phyloP scores from a whole-genome alignment of 306 rosid genomes.

The Medicago ruthenica region DNA sequence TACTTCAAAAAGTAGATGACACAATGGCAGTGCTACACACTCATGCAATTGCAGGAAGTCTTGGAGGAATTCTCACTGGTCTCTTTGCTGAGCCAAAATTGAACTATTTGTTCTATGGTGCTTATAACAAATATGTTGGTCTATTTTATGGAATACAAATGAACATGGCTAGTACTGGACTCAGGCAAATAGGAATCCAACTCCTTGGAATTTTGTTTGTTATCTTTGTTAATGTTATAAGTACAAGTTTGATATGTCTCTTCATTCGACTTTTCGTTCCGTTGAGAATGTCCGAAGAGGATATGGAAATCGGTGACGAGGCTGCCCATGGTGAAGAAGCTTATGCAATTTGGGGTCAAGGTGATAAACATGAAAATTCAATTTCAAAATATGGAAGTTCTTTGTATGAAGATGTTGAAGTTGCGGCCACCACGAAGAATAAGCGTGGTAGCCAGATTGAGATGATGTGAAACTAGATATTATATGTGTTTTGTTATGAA shows the following conservation, averaged over 20 bases:
- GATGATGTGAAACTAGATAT: slow-evolving; percentile 38
- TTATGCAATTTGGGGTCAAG: slow-evolving; percentile 65
- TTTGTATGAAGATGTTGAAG: slow-evolving; percentile 52
- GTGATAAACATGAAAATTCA: slow-evolving; percentile 54
- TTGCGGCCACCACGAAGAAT: slow-evolving; percentile 17
- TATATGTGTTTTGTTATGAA: not conserved
- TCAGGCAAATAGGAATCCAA: slow-evolving; percentile 49
- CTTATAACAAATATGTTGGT: slow-evolving; percentile 39
- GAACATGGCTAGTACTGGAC: not conserved
- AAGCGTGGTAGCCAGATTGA: slow-evolving; percentile 44
- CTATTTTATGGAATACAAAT: slow-evolving; percentile 46
- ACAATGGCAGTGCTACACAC: slow-evolving; percentile 66
- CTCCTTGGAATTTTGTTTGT: slow-evolving; percentile 48
- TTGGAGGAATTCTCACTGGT: slow-evolving; percentile 56
- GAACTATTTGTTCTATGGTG: slow-evolving; percentile 30
- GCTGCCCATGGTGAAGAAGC: slow-evolving; percentile 70
- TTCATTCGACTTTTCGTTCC: slow-evolving; percentile 42
- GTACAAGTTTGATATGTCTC: slow-evolving; percentile 56
- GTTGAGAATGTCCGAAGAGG: slow-evolving; percentile 58
- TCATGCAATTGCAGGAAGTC: slow-evolving; percentile 58
- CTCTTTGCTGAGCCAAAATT: slow-evolving; percentile 57
- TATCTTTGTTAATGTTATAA: slow-evolving; percentile 36
- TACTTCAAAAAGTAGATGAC: slow-evolving; percentile 55
- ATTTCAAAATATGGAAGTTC: slow-evolving; percentile 51
- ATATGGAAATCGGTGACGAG: slow-evolving; percentile 62